A percentile compares a stretch with the other conserved stretches of the same genome.
Evolutionary conservation across 352 stramenopile genomes (phyloP).

Genomic region (Phytophthora constricta): DNA sequence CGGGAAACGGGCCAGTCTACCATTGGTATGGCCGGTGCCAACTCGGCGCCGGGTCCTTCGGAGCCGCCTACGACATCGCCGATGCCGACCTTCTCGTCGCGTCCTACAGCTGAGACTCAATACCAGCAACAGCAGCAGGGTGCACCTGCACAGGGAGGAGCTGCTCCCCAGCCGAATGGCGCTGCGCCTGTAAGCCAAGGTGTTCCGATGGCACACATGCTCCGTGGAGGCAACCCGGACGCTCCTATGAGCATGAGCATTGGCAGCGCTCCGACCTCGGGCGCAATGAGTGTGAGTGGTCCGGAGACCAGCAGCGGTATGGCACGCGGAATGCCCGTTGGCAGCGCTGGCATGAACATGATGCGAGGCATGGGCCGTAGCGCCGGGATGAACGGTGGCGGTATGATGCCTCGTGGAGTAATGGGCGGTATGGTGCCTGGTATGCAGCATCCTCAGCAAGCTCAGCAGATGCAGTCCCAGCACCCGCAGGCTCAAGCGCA

Average conservation of each 20-base stretch:
- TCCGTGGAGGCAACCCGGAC: constrained; percentile 44
- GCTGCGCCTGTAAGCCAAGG: constrained; percentile 38
- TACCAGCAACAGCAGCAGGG: constrained; percentile 63
- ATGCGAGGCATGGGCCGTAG: constrained; percentile 70
- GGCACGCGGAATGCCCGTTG: constrained; percentile 47
- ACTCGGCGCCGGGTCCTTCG: constrained; percentile 78
- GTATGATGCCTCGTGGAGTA: constrained; percentile 72
- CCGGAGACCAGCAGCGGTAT: constrained; percentile 60
- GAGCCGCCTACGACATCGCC: constrained; percentile 86
- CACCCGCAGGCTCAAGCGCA: constrained; percentile 66
- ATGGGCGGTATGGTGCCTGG: constrained; percentile 72
- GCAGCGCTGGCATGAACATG: constrained; percentile 69
- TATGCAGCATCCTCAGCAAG: constrained; percentile 68
- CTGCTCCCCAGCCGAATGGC: constrained; percentile 35
- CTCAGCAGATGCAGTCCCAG: constrained; percentile 62
- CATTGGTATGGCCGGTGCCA: constrained; percentile 84
- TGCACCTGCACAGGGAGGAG: constrained; percentile 27
- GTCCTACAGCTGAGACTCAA: constrained; percentile 64
- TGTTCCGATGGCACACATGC: constrained; percentile 61
- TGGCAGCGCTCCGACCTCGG: constrained; percentile 45
- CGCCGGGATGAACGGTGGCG: constrained; percentile 59
- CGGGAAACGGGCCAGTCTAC: constrained; percentile 83
- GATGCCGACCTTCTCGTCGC: constrained; percentile 85
- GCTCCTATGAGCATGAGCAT: constrained; percentile 64
- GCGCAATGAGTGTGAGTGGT: constrained; percentile 43